Percentiles rank a stretch among this genome's conserved stretches.
These are phyloP conservation scores for Penicillium sp. DNA, from an alignment of 2,329 filamentous ascomycete species.

Conservation along the genomic window DNA sequence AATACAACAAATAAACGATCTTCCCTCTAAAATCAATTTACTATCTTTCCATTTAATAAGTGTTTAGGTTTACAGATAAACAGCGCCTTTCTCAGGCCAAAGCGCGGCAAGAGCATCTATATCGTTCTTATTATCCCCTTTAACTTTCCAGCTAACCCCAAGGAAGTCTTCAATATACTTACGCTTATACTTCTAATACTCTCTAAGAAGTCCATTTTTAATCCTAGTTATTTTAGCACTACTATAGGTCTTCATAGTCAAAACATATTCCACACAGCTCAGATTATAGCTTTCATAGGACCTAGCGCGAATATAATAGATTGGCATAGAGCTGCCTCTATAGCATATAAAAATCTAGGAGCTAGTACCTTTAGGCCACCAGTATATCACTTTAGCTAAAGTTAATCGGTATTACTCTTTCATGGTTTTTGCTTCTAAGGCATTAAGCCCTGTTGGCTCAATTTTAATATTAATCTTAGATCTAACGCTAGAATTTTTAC, in stretches of 20 bases:
- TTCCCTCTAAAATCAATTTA: conserved; percentile 9
- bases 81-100: conserved; percentile 5
- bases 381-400: conserved; percentile 15
- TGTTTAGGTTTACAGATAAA: conserved; percentile 16
- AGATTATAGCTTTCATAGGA: conserved; percentile 14
- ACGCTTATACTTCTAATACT: conserved; percentile 11
- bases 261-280: conserved; percentile 1
- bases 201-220: neutral
- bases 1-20: conserved; percentile 17
- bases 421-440: conserved; percentile 8
- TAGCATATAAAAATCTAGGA: conserved; percentile 19
- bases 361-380: conserved; percentile 18
- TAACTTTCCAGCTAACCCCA: conserved; percentile 20
- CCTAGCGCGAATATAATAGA: conserved; percentile 18
- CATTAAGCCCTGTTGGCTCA: conserved; percentile 7
- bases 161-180: conserved; percentile 14
- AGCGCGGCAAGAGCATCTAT: conserved; percentile 12
- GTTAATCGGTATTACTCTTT: conserved; percentile 5
- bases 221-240: conserved; percentile 1
- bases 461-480: neutral
- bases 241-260: conserved; percentile 5
- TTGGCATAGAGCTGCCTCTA: conserved; percentile 7
- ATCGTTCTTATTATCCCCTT: conserved; percentile 13
- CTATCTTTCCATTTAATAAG: conserved; percentile 19
- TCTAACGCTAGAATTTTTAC: conserved; percentile 3